A percentile compares a stretch with the other conserved stretches of the same genome.
These are phyloP conservation scores for Lodderomyces metapsilosis DNA, from an alignment of 1,139 yeast species.

Conservation along the genomic window DNA sequence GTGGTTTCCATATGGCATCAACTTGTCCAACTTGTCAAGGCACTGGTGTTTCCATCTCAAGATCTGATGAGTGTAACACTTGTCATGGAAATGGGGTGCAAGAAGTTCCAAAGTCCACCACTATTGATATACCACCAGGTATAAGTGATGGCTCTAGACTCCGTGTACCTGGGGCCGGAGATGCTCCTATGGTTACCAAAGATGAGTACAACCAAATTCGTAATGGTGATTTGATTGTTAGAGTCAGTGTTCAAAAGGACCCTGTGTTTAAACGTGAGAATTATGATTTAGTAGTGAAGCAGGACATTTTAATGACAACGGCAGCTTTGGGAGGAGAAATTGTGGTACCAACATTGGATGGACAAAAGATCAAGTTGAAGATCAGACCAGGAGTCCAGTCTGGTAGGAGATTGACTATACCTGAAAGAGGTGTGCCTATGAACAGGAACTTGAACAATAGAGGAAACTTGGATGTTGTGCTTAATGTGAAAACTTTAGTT, in stretches of 20 bases:
- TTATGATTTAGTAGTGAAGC: conserved; percentile 59
- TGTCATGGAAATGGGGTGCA: conserved; percentile 92
- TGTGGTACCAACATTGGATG: conserved; percentile 83
- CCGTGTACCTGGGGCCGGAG: conserved; percentile 87
- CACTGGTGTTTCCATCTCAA: conserved; percentile 73
- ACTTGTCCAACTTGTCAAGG: conserved; percentile 90
- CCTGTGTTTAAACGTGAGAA: conserved; percentile 65
- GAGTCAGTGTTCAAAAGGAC: conserved; percentile 77
- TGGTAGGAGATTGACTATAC: conserved; percentile 72
- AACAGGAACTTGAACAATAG: conserved; percentile 56
- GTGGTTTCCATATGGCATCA: conserved; percentile 96
- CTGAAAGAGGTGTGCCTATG: conserved; percentile 86
- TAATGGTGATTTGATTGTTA: conserved; percentile 85
- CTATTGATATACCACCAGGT: conserved; percentile 86
- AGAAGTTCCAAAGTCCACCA: conserved; percentile 63
- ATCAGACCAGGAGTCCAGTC: conserved; percentile 86
- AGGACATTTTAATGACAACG: conserved; percentile 85
- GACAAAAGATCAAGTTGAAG: conserved; percentile 68
- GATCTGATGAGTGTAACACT: conserved; percentile 66
- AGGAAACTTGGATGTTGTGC: conserved; percentile 78
- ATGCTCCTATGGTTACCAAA: conserved; percentile 71
- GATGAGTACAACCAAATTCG: conserved; percentile 62
- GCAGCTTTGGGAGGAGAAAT: conserved; percentile 95
- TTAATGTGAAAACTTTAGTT: conserved; percentile 67
- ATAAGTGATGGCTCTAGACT: conserved; percentile 82